Evolutionary conservation across 2,329 filamentous ascomycete species (phyloP).

Genomic region (Botrytis fragariae): DNA sequence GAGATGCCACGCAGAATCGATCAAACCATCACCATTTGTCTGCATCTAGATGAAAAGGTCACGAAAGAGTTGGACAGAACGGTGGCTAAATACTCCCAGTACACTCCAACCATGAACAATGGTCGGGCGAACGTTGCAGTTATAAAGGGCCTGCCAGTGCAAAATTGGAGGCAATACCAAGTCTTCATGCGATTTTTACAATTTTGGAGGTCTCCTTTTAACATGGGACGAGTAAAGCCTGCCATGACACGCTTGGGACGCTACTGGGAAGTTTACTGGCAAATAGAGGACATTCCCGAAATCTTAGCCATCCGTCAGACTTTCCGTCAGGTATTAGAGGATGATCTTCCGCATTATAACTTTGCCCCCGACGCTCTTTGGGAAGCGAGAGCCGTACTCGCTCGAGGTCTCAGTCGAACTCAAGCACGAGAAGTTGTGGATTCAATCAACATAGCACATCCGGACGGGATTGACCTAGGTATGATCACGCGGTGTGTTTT

Average conservation of each 20-base stretch:
- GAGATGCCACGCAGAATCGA: not conserved
- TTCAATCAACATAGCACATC: conserved; percentile 1
- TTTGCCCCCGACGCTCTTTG: not conserved
- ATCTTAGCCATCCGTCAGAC: conserved; percentile 4
- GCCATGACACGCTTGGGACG: not conserved
- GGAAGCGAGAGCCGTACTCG: conserved; percentile 1
- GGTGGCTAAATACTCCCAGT: not conserved
- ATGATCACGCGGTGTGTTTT: conserved; percentile 9
- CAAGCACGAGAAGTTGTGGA: conserved; percentile 10
- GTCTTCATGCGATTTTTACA: not conserved
- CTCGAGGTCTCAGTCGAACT: not conserved
- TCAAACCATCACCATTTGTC: conserved; percentile 1
- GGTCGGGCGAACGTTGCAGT: conserved; percentile 7
- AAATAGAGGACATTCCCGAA: conserved; percentile 5
- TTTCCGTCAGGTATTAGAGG: not conserved
- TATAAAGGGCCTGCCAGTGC: conserved; percentile 9
- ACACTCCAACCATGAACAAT: not conserved
- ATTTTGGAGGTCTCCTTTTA: not conserved
- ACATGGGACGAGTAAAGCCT: conserved; percentile 1
- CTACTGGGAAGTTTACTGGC: conserved; percentile 6
- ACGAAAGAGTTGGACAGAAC: conserved; percentile 4
- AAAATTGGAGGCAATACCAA: conserved; percentile 19
- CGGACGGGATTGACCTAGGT: conserved; percentile 16
- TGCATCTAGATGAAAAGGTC: not conserved
- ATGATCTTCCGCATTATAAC: not conserved